Conservation (phyloP, 148 eudicot species). For the Rhododendron williamsianum region DNA sequence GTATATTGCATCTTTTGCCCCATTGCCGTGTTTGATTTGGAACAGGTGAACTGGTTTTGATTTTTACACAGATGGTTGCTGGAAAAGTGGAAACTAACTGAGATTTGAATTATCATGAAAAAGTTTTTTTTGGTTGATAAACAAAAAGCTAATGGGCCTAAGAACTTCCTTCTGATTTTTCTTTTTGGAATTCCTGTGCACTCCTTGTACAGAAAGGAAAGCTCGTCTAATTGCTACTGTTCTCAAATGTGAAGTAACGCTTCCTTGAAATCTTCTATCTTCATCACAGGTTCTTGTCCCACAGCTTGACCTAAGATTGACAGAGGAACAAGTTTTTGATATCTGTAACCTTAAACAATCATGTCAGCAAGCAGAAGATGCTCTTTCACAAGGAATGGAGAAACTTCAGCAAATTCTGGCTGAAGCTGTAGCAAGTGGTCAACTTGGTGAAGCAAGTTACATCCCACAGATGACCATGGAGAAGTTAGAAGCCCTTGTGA, state of each 20-base stretch:
- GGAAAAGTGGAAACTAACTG: neutral
- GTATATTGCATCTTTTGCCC: no score
- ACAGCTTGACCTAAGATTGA: constrained; percentile 56
- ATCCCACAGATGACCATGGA: constrained; percentile 71
- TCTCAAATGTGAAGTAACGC: neutral
- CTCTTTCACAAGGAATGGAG: constrained; percentile 28
- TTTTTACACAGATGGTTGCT: neutral
- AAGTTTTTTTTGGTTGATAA: neutral
- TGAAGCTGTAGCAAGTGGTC: constrained; percentile 57
- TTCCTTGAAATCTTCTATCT: neutral
- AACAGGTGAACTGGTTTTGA: neutral
- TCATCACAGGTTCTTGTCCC: constrained; percentile 61
- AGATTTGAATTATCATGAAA: neutral
- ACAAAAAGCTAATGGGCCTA: neutral
- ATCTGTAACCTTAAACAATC: constrained; percentile 57
- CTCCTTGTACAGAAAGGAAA: neutral
- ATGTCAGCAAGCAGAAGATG: constrained; percentile 93
- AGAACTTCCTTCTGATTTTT: neutral
- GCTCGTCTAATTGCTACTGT: neutral
- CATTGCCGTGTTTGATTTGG: neutral
- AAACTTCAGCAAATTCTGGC: constrained; percentile 67
- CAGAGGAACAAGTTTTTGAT: constrained; percentile 47
- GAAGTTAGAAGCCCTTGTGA: constrained; percentile 63
- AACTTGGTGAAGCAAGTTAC: constrained; percentile 53
- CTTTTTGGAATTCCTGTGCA: neutral